Evolutionary conservation across 78 protist genomes (phyloP).

Genomic region (Guillardia theta): DNA sequence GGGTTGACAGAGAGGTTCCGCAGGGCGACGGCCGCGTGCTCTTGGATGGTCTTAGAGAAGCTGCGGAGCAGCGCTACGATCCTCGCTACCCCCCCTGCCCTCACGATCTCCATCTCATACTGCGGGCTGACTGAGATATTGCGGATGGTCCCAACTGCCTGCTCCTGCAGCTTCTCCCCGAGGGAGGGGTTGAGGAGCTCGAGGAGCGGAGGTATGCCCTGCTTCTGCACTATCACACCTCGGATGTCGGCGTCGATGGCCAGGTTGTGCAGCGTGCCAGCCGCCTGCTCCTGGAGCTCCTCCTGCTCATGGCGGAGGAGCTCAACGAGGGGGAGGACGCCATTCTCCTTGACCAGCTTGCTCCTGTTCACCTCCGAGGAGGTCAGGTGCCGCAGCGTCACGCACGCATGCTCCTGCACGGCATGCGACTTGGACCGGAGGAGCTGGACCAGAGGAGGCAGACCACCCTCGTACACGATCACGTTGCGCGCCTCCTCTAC

Average conservation of each 20-base stretch:
- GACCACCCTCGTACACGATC: slow-evolving; percentile 33
- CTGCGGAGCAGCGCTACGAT: slow-evolving; percentile 8
- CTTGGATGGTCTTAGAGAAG: neutral
- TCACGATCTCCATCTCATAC: neutral
- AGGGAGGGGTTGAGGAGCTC: neutral
- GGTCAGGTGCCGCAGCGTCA: slow-evolving; percentile 45
- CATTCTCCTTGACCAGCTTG: slow-evolving; percentile 32
- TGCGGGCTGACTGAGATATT: slow-evolving; percentile 26
- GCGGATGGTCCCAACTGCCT: slow-evolving; percentile 14
- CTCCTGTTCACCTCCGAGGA: neutral
- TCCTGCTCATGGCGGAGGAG: neutral
- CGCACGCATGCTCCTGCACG: slow-evolving; percentile 32
- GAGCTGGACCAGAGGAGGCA: neutral
- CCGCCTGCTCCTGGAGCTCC: slow-evolving; percentile 33
- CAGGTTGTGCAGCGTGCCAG: slow-evolving; percentile 41
- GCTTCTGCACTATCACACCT: slow-evolving; percentile 28
- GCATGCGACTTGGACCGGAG: neutral
- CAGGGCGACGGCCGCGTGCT: slow-evolving; percentile 41
- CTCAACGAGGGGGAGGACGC: neutral
- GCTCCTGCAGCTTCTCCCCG: slow-evolving; percentile 31
- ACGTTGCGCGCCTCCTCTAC: slow-evolving; percentile 33
- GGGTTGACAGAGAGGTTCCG: slow-evolving; percentile 41
- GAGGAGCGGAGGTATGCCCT: neutral
- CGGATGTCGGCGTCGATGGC: slow-evolving; percentile 42
- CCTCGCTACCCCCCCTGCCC: neutral